phyloP scores from a whole-genome alignment of 2,329 filamentous ascomycete genomes.

The Colletotrichum gloeosporioides region DNA sequence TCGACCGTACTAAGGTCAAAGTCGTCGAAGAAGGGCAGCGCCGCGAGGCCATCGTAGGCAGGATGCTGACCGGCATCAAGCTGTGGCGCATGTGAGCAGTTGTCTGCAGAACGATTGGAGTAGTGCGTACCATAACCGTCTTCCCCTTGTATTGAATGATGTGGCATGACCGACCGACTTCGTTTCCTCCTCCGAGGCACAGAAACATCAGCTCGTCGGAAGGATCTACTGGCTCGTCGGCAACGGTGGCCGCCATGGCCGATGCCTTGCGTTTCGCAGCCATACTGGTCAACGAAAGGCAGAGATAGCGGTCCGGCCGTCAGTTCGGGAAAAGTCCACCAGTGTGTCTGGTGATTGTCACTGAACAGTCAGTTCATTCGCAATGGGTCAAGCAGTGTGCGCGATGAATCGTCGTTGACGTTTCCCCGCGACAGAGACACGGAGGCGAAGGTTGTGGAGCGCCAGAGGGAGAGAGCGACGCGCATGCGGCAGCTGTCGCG shows the following conservation, averaged over 20 bases:
- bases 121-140: constrained; percentile 85
- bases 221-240: constrained; percentile 87
- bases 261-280: constrained; percentile 91
- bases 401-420: background rate
- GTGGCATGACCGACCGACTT: constrained; percentile 96
- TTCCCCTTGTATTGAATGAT: constrained; percentile 99
- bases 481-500: constrained; percentile 7
- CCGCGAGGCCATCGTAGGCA: constrained; percentile 91
- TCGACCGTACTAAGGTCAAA: constrained; percentile 98
- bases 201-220: constrained; percentile 94
- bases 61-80: constrained; percentile 98
- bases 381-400: background rate
- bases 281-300: constrained; percentile 57
- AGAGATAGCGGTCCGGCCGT: background rate
- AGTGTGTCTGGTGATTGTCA: background rate
- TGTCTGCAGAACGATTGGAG: background rate
- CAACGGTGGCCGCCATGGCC: constrained; percentile 64
- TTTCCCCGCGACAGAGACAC: background rate
- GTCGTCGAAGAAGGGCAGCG: constrained; percentile 96
- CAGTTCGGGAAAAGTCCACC: background rate
- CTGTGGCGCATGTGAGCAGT: constrained; percentile 46
- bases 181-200: constrained; percentile 92
- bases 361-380: constrained; percentile 4
- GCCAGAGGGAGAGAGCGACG: constrained; percentile 1
- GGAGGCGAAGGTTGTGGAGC: background rate